A percentile compares a stretch with the other conserved stretches of the same genome.
These are phyloP conservation scores for Cercophora sp. DNA, from an alignment of 495 filamentous ascomycete genomes.

Conservation along the genomic window DNA sequence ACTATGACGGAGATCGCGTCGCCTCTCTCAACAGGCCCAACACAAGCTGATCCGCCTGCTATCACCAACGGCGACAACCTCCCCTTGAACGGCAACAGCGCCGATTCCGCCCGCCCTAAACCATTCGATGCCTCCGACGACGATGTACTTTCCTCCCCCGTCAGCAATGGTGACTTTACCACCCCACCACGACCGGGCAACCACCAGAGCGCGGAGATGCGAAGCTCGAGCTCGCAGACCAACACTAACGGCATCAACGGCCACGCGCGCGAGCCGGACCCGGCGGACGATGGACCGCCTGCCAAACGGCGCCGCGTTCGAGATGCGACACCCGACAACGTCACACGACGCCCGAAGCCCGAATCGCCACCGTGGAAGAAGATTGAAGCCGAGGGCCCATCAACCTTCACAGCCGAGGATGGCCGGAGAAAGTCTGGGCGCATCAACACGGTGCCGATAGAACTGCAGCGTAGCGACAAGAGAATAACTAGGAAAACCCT, in stretches of 20 bases:
- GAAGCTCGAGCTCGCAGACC: conserved; percentile 16
- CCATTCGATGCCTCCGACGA: conserved; percentile 3
- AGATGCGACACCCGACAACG: conserved; percentile 33
- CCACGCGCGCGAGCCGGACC: conserved; percentile 4
- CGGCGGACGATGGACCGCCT: conserved; percentile 50
- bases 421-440: conserved; percentile 84
- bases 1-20: conserved; percentile 51
- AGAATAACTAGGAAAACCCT: conserved; percentile 44
- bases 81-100: conserved; percentile 5
- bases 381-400: conserved; percentile 78
- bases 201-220: neutral
- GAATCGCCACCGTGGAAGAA: conserved; percentile 94
- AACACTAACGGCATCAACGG: conserved; percentile 14
- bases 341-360: conserved; percentile 40
- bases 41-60: conserved; percentile 31
- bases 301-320: conserved; percentile 70
- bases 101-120: conserved; percentile 5
- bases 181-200: too few relatives aligned
- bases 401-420: conserved; percentile 68
- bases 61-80: conserved; percentile 26
- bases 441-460: conserved; percentile 69
- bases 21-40: conserved; percentile 33
- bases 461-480: conserved; percentile 64
- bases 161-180: neutral
- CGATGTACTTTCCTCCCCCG: neutral